These are phyloP conservation scores for Plectosphaerella sp. DNA, from an alignment of 2,329 filamentous ascomycete species.

Conservation along the genomic window DNA sequence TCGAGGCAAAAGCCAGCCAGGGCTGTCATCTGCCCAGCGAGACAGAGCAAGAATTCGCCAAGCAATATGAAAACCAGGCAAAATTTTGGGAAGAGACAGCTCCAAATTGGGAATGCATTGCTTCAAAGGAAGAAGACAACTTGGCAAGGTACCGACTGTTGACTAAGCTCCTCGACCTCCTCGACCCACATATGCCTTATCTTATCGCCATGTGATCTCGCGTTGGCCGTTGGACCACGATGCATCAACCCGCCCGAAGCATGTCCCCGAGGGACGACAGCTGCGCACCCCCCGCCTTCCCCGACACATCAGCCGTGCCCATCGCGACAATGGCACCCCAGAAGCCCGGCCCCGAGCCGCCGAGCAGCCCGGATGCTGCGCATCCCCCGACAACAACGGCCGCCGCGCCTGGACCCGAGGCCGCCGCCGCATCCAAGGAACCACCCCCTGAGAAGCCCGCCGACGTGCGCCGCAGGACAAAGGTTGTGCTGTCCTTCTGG, in stretches of 20 bases:
- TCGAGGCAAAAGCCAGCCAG: too few relatives aligned
- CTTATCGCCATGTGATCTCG: slow-evolving; percentile 3
- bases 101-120: too few relatives aligned
- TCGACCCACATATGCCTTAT: not conserved
- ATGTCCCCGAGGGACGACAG: not conserved
- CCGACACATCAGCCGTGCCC: too few relatives aligned
- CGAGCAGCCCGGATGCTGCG: not conserved
- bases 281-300: not conserved
- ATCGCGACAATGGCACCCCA: not conserved
- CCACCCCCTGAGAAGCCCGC: slow-evolving; percentile 76
- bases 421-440: slow-evolving; percentile 27
- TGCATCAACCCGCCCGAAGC: not conserved
- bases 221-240: not conserved
- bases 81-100: too few relatives aligned
- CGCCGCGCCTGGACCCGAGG: not conserved
- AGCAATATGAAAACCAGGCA: too few relatives aligned
- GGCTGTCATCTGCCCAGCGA: too few relatives aligned
- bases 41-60: too few relatives aligned
- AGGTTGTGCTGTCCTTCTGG: slow-evolving; percentile 88
- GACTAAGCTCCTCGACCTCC: too few relatives aligned
- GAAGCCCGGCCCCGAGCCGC: not conserved
- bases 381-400: not conserved
- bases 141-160: too few relatives aligned
- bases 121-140: too few relatives aligned
- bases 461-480: slow-evolving; percentile 64